These are phyloP conservation scores for Populus tomentosa DNA, from an alignment of 441 rosid species.

Conservation along the genomic window DNA sequence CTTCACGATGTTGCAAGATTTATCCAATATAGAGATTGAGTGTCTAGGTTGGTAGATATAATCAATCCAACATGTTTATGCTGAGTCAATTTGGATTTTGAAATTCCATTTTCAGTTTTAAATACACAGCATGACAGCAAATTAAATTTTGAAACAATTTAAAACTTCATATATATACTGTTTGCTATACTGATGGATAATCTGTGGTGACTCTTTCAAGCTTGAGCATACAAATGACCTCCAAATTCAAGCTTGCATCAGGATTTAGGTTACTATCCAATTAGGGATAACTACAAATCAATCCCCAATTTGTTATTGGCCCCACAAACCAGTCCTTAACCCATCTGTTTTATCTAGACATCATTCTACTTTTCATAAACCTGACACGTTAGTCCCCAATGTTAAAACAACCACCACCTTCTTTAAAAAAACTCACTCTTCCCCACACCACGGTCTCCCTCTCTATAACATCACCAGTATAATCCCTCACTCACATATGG, in stretches of 20 bases:
- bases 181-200: neutral
- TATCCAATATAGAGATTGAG: slow-evolving; percentile 51
- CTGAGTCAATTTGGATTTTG: neutral
- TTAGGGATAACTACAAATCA: no score
- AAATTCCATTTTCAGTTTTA: neutral
- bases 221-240: neutral
- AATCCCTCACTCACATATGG: no score
- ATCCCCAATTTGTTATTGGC: no score
- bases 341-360: no score
- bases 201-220: neutral
- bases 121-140: neutral
- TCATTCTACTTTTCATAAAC: no score
- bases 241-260: neutral
- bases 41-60: neutral
- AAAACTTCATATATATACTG: neutral
- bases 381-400: no score
- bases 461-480: no score
- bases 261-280: neutral
- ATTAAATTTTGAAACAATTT: neutral
- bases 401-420: no score
- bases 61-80: neutral
- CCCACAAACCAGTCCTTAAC: no score
- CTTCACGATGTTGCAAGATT: slow-evolving; percentile 57
- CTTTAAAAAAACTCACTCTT: no score
- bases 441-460: no score